Evolutionary conservation across 2,329 filamentous ascomycete species (phyloP), one percentile per base, ranked within the genome.

Genomic region (Penicillium aurantiogriseum): DNA sequence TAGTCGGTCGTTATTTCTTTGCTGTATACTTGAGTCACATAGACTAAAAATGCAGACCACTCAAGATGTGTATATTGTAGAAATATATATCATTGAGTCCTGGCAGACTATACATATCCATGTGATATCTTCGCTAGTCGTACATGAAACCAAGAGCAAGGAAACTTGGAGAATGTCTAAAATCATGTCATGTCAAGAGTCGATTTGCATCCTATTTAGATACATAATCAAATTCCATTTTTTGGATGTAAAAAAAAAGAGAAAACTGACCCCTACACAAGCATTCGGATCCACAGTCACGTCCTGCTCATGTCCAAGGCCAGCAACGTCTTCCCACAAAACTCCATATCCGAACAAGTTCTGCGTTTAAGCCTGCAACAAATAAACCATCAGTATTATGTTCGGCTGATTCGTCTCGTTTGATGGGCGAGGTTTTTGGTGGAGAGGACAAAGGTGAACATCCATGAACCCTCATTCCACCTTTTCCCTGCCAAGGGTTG

Each of bases 121-220:
- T n/a, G 27, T 31, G 33, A 31, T 40, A 42, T 31, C 11, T 15
- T 31, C 31, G 23, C 38, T 23, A 19, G 39, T 25, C 42, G 31
- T 45, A 47, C 42, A 38, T 25, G 31, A 35, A 44, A 52, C 48
- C 43, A 38, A 42, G 49, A 55, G 51, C 39, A 51, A 44, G 58
- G n/a, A 50, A 40, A 2, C 40, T 5, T 52, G 50, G 50, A 56
- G 58, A 38, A 58, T 52, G 51, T 63, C 50, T 57, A 61, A 35
- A 62, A 58, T 73, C 70, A 72, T 73, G 69, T 71, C 70, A 74
- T 72, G 65, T 70, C 69, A 74, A 71, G 67, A 67, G 68, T 70
- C 66, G 67, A 72, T 71, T 68, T 73, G 70, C 72, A 74, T 74
- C 65, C 68, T 63, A 68, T 69, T 75, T 74, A 74, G 73, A 73